These are phyloP conservation scores for Nicotiana paniculata DNA, from an alignment of 257 asterid genomes.

Conservation along the genomic window DNA sequence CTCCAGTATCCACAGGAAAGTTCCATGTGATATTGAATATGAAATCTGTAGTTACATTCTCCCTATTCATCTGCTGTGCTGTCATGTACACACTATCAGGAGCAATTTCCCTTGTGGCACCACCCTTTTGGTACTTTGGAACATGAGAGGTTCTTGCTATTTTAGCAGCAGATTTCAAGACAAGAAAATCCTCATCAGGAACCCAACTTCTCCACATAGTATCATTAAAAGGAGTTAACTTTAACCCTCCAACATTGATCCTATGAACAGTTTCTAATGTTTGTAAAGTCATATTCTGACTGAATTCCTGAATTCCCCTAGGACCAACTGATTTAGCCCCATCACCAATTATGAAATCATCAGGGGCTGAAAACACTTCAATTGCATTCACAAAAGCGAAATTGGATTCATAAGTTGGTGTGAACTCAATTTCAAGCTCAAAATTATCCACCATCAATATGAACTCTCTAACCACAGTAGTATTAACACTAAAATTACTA, in stretches of 20 bases:
- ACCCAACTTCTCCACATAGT: constrained; percentile 79
- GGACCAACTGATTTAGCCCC: constrained; percentile 42
- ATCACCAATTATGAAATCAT: constrained; percentile 52
- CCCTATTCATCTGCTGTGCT: constrained; percentile 62
- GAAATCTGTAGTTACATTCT: constrained; percentile 28
- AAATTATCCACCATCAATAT: constrained; percentile 40
- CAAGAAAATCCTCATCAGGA: constrained; percentile 63
- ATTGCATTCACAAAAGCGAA: constrained; percentile 68
- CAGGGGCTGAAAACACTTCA: constrained; percentile 67
- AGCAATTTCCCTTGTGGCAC: constrained; percentile 60
- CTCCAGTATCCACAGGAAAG: constrained; percentile 37
- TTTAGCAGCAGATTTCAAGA: constrained; percentile 63
- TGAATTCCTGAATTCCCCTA: constrained; percentile 44
- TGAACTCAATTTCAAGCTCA: constrained; percentile 52
- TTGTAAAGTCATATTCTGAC: constrained; percentile 52
- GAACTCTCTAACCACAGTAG: constrained; percentile 44
- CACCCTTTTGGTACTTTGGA: constrained; percentile 59
- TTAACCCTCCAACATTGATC: constrained; percentile 75
- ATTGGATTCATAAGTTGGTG: constrained; percentile 28
- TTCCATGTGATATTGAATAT: constrained; percentile 69
- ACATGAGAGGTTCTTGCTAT: constrained; percentile 35
- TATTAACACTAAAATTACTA: constrained; percentile 25
- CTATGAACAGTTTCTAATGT: constrained; percentile 66
- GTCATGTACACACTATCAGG: constrained; percentile 77
- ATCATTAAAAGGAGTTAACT: constrained; percentile 71